A percentile compares a stretch with the other conserved stretches of the same genome.
Conservation (phyloP, 805 yeast genomes). For the Alloascoidea hylecoeti region DNA sequence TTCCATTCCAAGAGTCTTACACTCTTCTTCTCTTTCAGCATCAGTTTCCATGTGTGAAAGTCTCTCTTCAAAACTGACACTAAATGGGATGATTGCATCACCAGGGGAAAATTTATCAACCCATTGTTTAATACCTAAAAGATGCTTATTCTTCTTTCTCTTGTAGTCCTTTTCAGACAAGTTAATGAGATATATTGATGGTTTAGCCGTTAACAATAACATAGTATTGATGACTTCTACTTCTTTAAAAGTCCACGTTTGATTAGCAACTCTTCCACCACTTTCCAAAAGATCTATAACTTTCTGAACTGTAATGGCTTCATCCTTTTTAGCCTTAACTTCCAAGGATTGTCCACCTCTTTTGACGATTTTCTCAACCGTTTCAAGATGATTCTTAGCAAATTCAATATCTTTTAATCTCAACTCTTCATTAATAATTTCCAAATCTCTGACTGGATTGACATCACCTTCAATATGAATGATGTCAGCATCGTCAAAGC, state of each 20-base stretch:
- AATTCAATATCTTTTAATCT: constrained; percentile 96
- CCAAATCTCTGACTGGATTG: constrained; percentile 88
- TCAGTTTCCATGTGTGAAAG: constrained; percentile 79
- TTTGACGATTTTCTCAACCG: constrained; percentile 63
- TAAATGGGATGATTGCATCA: constrained; percentile 81
- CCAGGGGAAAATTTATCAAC: constrained; percentile 79
- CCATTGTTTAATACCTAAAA: constrained; percentile 80
- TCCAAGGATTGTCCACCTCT: constrained; percentile 87
- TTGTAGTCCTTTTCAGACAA: constrained; percentile 79
- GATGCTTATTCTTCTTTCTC: constrained; percentile 79
- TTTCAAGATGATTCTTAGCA: constrained; percentile 70
- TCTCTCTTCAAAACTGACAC: constrained; percentile 86
- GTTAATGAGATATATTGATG: constrained; percentile 85
- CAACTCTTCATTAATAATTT: constrained; percentile 81
- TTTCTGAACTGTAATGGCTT: constrained; percentile 56
- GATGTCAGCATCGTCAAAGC: constrained; percentile 95
- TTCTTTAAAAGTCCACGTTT: constrained; percentile 80
- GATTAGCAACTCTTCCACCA: constrained; percentile 83
- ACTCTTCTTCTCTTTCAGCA: constrained; percentile 66
- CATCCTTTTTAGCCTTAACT: constrained; percentile 79
- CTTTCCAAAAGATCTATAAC: constrained; percentile 67
- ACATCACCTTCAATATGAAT: constrained; percentile 96
- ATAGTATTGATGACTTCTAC: constrained; percentile 80
- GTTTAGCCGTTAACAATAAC: constrained; percentile 88
- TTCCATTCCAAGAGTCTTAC: constrained; percentile 55